Conservation (phyloP, 257 asterid genomes). For the Plectranthus barbatus region DNA sequence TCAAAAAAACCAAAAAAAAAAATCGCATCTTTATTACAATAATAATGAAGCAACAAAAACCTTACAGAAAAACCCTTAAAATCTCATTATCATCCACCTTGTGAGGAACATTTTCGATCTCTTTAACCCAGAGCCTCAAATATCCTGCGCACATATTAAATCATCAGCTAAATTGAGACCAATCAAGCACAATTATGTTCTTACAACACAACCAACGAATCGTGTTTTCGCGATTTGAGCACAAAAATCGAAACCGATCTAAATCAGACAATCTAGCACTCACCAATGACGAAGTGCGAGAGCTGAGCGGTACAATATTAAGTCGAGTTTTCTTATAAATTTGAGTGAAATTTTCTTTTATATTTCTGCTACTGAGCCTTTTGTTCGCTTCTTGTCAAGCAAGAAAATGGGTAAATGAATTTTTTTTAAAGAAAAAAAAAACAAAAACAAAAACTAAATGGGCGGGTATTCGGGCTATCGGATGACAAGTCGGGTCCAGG, state of each 20-base stretch:
- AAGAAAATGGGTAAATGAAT: conserved; percentile 15
- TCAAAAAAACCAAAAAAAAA: not conserved
- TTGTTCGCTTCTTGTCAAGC: conserved; percentile 25
- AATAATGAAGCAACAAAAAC: not conserved
- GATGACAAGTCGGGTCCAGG: no score
- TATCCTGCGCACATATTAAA: conserved; percentile 24
- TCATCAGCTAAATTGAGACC: not conserved
- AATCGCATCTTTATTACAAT: not conserved
- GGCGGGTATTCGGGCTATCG: no score
- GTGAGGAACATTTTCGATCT: conserved; percentile 61
- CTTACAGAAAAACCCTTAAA: conserved; percentile 17
- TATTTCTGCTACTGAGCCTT: conserved; percentile 13
- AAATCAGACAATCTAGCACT: conserved; percentile 10
- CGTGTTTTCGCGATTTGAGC: not conserved
- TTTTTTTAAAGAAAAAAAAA: not conserved
- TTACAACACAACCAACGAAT: not conserved
- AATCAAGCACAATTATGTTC: not conserved
- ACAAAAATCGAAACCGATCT: conserved; percentile 19
- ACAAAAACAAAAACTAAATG: no score
- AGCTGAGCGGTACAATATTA: not conserved
- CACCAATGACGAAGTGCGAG: not conserved
- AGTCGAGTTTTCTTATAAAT: not conserved
- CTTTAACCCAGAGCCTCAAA: not conserved
- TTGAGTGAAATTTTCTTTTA: not conserved
- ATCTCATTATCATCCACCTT: conserved; percentile 27